Evolutionary conservation across 352 stramenopile genomes (phyloP).

Genomic region (Blastocystis sp.): DNA sequence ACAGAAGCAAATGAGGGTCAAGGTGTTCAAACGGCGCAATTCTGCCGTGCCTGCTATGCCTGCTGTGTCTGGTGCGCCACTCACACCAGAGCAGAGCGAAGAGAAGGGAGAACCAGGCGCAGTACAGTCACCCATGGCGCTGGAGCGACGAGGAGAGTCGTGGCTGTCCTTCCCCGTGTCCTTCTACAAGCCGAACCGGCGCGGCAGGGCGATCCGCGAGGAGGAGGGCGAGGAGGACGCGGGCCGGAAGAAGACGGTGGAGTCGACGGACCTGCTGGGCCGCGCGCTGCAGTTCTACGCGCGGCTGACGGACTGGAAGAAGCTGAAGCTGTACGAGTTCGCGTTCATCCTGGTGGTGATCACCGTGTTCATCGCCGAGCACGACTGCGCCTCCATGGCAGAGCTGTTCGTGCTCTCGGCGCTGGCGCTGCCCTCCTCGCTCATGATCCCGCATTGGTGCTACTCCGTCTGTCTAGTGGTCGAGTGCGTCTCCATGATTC

Average conservation of each 20-base stretch:
- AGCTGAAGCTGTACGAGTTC: slow-evolving; percentile 14
- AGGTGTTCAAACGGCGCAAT: not conserved
- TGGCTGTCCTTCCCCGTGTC: not conserved
- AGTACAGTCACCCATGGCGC: no score
- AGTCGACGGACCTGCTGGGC: slow-evolving; percentile 32
- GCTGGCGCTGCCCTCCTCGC: not conserved
- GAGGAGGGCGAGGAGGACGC: not conserved
- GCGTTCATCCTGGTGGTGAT: slow-evolving; percentile 13
- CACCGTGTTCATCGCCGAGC: not conserved
- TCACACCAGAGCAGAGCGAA: not conserved
- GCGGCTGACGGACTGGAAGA: not conserved
- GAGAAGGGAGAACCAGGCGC: not conserved
- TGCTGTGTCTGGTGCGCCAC: not conserved
- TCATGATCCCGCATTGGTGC: slow-evolving; percentile 56
- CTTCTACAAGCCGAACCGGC: slow-evolving; percentile 26
- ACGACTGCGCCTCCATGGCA: slow-evolving; percentile 15
- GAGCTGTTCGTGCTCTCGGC: slow-evolving; percentile 28
- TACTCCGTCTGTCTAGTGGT: slow-evolving; percentile 14
- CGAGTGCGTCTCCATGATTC: not conserved
- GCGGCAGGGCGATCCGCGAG: not conserved
- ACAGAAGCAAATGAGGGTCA: slow-evolving; percentile 12
- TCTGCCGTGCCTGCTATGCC: not conserved
- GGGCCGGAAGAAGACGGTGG: not conserved
- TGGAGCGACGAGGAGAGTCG: no score
- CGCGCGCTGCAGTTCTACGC: slow-evolving; percentile 5